Percentiles rank a stretch among this genome's conserved stretches.
Evolutionary conservation across 2,329 filamentous ascomycete species (phyloP).

Genomic region (Pyricularia sp.): DNA sequence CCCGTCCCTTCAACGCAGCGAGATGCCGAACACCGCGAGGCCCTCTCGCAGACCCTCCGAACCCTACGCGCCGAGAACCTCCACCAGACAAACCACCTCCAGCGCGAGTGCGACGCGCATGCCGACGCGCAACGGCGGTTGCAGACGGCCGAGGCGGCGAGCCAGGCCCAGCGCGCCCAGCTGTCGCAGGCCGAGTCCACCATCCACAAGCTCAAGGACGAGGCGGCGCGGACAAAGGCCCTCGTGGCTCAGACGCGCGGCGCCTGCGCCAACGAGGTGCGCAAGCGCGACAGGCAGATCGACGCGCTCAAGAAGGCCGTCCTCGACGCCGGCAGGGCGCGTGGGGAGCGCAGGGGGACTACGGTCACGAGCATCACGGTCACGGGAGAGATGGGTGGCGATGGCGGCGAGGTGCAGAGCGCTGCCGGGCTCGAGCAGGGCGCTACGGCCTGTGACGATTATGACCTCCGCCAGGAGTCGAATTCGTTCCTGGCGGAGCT

Average conservation of each 20-base stretch:
- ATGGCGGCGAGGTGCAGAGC: slow-evolving; percentile 17
- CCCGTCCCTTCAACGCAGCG: slow-evolving; percentile 42
- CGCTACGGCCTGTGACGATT: slow-evolving; percentile 27
- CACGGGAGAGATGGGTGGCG: slow-evolving; percentile 39
- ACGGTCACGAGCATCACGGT: slow-evolving; percentile 49
- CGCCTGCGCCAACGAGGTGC: slow-evolving; percentile 82
- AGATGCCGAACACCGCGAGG: slow-evolving; percentile 82
- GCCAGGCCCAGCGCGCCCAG: slow-evolving; percentile 59
- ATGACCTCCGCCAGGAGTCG: slow-evolving; percentile 76
- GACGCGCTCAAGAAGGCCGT: slow-evolving; percentile 83
- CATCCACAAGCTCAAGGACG: slow-evolving; percentile 71
- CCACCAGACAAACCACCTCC: slow-evolving; percentile 61
- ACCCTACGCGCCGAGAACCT: slow-evolving; percentile 65
- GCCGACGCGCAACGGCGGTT: slow-evolving; percentile 45
- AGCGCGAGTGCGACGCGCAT: slow-evolving; percentile 44
- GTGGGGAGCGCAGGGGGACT: slow-evolving; percentile 44
- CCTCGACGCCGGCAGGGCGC: slow-evolving; percentile 56
- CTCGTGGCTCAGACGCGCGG: slow-evolving; percentile 75
- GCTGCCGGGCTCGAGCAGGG: background rate
- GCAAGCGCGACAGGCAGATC: slow-evolving; percentile 83
- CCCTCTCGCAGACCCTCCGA: slow-evolving; percentile 68
- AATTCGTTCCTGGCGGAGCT: slow-evolving; percentile 83
- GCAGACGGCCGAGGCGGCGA: slow-evolving; percentile 56
- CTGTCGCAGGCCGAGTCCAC: slow-evolving; percentile 65
- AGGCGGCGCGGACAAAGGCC: slow-evolving; percentile 68